Conservation (phyloP, 148 eudicot genomes). For the Heliamphora exappendiculata region DNA sequence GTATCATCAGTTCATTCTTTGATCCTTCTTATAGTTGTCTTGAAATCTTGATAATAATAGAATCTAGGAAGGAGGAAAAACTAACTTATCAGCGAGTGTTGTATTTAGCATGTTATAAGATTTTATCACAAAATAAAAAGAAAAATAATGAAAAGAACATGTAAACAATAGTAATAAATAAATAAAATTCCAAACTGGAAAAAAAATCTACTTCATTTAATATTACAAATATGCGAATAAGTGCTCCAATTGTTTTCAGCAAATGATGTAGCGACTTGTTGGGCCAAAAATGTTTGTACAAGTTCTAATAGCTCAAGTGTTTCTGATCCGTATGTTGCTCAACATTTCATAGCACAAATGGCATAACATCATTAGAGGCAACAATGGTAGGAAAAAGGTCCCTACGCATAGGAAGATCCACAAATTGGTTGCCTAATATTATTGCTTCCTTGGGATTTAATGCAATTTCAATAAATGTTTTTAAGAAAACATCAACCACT, state of each 20-base stretch:
- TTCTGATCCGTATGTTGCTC: too few relatives aligned
- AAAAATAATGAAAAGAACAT: neutral
- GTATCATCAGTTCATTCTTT: too few relatives aligned
- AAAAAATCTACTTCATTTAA: neutral
- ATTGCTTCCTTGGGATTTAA: neutral
- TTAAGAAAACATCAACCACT: neutral
- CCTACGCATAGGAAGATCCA: neutral
- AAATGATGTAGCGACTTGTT: conserved; percentile 9
- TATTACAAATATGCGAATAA: neutral
- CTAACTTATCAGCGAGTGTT: conserved; percentile 12
- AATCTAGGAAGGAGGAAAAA: conserved; percentile 20
- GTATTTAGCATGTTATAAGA: conserved; percentile 16
- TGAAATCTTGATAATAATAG: conserved; percentile 1
- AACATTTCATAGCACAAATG: neutral
- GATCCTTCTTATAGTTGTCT: too few relatives aligned
- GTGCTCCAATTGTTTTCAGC: conserved; percentile 12
- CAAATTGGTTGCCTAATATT: conserved; percentile 13
- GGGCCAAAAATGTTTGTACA: conserved; percentile 6
- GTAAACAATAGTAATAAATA: neutral
- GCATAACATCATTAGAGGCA: neutral
- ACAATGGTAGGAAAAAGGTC: conserved; percentile 4
- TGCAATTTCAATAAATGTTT: conserved; percentile 11
- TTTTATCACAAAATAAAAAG: too few relatives aligned
- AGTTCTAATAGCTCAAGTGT: conserved; percentile 8
- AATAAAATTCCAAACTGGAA: too few relatives aligned